Base-by-base conservation (phyloP, 2,329 filamentous ascomycete species). In the Alternaria triticina region DNA sequence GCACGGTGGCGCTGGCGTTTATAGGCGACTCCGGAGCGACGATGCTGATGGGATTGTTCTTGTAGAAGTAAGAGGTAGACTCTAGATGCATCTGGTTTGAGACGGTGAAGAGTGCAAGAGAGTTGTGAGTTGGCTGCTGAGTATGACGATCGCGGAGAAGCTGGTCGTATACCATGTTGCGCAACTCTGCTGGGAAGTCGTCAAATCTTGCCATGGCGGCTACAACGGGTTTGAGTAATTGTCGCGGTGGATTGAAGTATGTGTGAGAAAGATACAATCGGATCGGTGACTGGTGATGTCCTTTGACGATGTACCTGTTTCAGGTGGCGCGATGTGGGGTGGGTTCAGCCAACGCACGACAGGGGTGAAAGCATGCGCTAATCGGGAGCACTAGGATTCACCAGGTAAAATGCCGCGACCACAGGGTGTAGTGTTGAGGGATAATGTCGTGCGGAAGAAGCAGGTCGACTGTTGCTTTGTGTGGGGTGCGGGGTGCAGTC, bases 21-120 rank as follows among this genome's bases (percentile, higher is more conserved):
- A 28, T 10, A 6, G 25, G 25, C 10, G 56, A 54, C 10, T 52
- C 50, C 6, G 60, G 54, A 12, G 52, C 13, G 9, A 62, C 44
- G 51, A 71, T 20, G 13, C 13, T 25, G 22, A 71, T 65, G 22
- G 27, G 2, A 30, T 64, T 69, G 12, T 70, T 47, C 23, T 71
- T 59, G 62, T 74, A 74, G 47, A 71, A 74, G 59, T 70, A 69
- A 8, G 72, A 69, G 1, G 68, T 57, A 9, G 67, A 63, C 57
- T 76, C 72, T 4, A 62, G 7, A 30, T 72, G 65, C 4, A 74
- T 8, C 20, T 62, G 56, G 28, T 61, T 63, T 17, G 66, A 74
- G 49, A 68, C 62, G 10, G 28, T 40, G 54, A 73, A 65, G 6
- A 74, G 12, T 6, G 64, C 62, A 9, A 70, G 54, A 9, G 44